Base-by-base conservation (phyloP, 129 eudicot species). In the Artemisia annua region DNA sequence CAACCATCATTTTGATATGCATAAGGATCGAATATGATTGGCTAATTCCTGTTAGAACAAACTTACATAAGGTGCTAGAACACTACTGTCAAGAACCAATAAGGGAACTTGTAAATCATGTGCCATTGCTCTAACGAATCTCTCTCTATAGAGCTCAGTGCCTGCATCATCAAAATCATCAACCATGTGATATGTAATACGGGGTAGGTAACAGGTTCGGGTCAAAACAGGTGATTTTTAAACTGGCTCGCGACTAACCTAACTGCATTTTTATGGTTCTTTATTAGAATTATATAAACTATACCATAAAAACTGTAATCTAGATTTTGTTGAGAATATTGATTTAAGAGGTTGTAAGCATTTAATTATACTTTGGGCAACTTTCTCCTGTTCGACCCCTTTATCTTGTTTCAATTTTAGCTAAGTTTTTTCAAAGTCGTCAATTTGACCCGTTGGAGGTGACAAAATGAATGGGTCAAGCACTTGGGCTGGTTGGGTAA, bases 101-200 rank as follows among this genome's bases (percentile, higher is more conserved):
- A 94, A 66, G 5, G 99, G 99, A 70, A 94, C 99, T 83, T 85
- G 84, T 66, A 94, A 73, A 73, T 88, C 97, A 39, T 76, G 87
- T 11, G 99, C 99, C 72, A 94, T 96, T 52, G 97, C 97, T 86
- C 96, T 90, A 51, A 94, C 81, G 59, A 94, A 55, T 80, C 99
- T 90, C 81, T 94, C 99, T 55, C 97, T 86, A 71, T 94, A 94
- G 30, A 94, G 96, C 79, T 94, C 99, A 53, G 96, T 94, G 35
- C 99, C 99, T 94, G 71, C 61, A 75, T 69, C 69, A 63, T 64
- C 63, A 65, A 20, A 72, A 81, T 76, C 63, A 57, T 65, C 43
- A 60, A 71, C 11, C 13, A 4, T 44, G 48, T 17, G 16, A 35
- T 75, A 64, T 4, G 43, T 44, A 51, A 39, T 39, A 7, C 46